A percentile compares a stretch with the other conserved stretches of the same genome.
Evolutionary conservation across 1,284 basidiomycete species (phyloP).

Genomic region (Puccinia polysora): DNA sequence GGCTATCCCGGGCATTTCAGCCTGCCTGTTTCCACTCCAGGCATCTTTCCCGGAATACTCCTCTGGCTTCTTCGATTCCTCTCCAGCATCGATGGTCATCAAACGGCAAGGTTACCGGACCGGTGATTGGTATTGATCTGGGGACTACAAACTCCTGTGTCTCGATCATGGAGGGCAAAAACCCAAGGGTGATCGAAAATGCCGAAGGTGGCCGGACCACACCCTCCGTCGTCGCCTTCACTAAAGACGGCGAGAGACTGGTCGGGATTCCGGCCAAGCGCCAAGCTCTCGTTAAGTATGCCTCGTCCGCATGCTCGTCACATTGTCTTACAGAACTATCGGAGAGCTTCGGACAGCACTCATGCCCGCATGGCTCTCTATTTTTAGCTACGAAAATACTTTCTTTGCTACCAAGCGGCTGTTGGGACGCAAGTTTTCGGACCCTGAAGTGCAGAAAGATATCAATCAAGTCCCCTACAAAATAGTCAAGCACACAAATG

Average conservation of each 20-base stretch:
- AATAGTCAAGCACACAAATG: constrained; percentile 66
- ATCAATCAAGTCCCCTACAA: constrained; percentile 66
- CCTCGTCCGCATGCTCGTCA: not conserved
- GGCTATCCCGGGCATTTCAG: constrained; percentile 30
- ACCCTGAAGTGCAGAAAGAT: constrained; percentile 89
- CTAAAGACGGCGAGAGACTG: constrained; percentile 77
- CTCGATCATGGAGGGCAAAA: constrained; percentile 91
- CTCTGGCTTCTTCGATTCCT: constrained; percentile 2
- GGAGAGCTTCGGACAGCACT: constrained; percentile 73
- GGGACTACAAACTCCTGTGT: constrained; percentile 77
- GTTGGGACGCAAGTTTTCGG: constrained; percentile 87
- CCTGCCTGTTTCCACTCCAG: constrained; percentile 11
- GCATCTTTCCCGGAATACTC: constrained; percentile 12
- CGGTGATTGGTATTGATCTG: constrained; percentile 58
- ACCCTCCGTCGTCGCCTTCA: constrained; percentile 96
- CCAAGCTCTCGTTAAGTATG: constrained; percentile 93
- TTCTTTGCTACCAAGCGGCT: constrained; percentile 82
- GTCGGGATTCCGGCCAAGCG: constrained; percentile 96
- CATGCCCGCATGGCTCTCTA: not conserved
- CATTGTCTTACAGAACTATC: not conserved
- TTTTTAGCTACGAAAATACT: constrained; percentile 47
- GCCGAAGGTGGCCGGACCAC: constrained; percentile 95
- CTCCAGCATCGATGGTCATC: constrained; percentile 32
- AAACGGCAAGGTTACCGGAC: constrained; percentile 55
- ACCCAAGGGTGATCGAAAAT: constrained; percentile 92